These are phyloP conservation scores for Mollisia scopiformis DNA, from an alignment of 2,329 filamentous ascomycete genomes.

Conservation along the genomic window DNA sequence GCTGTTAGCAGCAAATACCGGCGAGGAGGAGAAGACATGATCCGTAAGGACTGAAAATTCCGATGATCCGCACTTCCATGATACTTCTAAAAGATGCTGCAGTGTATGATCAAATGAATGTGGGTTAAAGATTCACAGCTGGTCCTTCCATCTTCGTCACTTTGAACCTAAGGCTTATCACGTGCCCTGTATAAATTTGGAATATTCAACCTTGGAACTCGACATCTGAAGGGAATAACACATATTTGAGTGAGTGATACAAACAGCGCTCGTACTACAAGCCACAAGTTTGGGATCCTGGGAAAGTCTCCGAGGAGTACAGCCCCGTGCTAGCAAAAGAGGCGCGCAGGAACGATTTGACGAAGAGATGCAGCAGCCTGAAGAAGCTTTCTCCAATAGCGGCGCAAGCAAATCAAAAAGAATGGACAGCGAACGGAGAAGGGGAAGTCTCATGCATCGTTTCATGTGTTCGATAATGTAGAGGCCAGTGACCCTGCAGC, in stretches of 20 bases:
- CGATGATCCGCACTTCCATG: background rate
- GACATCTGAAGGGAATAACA: background rate
- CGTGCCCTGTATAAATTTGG: background rate
- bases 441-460: background rate
- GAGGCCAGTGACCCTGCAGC: background rate
- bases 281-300: background rate
- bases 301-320: background rate
- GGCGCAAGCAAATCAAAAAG: background rate
- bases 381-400: background rate
- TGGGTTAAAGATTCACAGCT: background rate
- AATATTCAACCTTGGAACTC: background rate
- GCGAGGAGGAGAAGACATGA: conserved; percentile 7
- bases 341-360: background rate
- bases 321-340: background rate
- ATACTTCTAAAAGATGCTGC: background rate
- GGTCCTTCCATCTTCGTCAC: background rate
- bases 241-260: background rate
- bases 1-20: conserved; percentile 2
- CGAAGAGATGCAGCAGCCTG: background rate
- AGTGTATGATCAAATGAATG: background rate
- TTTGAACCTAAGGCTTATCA: background rate
- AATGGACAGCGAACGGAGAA: background rate
- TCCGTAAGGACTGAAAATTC: background rate
- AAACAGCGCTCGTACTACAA: background rate
- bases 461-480: background rate